Percentiles rank a stretch among this genome's conserved stretches.
Evolutionary conservation across 495 filamentous ascomycete genomes (phyloP).

Genomic region (Oidiodendron maius): DNA sequence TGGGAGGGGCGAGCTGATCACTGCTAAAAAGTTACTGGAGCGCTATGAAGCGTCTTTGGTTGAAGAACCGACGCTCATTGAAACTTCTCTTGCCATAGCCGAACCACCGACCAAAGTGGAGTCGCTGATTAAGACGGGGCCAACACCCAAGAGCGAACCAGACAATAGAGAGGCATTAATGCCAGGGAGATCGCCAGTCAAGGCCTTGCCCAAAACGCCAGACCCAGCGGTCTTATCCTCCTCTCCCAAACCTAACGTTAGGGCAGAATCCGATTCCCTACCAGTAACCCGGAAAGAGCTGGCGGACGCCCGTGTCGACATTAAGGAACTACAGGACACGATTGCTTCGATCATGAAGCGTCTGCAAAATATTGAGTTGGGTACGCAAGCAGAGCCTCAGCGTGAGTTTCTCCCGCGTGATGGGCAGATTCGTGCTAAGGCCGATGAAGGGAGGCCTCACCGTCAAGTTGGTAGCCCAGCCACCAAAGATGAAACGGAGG

Average conservation of each 20-base stretch:
- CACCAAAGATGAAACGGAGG: background rate
- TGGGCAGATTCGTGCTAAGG: background rate
- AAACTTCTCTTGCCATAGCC: background rate
- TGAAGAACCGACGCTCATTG: conserved; percentile 5
- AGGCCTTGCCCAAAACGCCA: background rate
- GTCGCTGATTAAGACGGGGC: background rate
- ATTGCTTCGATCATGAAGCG: background rate
- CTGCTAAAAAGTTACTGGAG: conserved; percentile 11
- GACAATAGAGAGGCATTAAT: background rate
- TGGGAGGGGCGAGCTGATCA: conserved; percentile 4
- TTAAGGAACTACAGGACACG: background rate
- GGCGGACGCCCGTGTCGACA: background rate
- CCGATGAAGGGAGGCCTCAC: background rate
- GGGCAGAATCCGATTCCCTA: background rate
- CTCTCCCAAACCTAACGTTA: background rate
- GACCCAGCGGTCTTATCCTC: background rate
- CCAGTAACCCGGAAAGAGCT: background rate
- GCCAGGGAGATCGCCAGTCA: background rate
- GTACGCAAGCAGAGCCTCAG: background rate
- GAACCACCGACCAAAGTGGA: background rate
- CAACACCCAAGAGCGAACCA: background rate
- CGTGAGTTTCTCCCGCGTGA: background rate
- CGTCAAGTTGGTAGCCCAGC: background rate
- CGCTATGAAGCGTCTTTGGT: conserved; percentile 7
- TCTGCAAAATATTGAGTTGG: background rate